Conservation (phyloP, 2,329 filamentous ascomycete species). For the Beauveria medogensis region DNA sequence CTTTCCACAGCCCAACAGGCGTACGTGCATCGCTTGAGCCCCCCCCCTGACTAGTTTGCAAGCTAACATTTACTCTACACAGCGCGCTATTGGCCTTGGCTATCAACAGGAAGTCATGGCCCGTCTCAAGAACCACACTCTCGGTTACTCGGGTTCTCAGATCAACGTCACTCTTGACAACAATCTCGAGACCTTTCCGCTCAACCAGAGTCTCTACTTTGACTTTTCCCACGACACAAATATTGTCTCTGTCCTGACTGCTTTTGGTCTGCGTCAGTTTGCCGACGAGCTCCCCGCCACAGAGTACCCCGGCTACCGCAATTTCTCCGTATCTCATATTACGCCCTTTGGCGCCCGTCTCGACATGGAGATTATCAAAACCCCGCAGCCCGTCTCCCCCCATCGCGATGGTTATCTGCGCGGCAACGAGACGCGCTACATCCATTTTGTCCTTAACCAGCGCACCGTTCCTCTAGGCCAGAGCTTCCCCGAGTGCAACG, state of each 20-base stretch:
- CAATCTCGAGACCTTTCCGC: constrained; percentile 60
- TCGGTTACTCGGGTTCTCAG: constrained; percentile 49
- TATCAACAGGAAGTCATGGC: constrained; percentile 67
- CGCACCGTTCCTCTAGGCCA: constrained; percentile 60
- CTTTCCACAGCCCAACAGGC: constrained; percentile 56
- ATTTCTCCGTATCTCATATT: constrained; percentile 58
- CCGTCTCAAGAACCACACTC: constrained; percentile 58
- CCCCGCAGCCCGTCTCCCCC: constrained; percentile 53
- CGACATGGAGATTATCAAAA: constrained; percentile 65
- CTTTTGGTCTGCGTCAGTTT: constrained; percentile 67
- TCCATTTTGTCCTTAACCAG: constrained; percentile 69
- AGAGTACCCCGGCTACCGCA: constrained; percentile 47
- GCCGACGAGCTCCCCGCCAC: constrained; percentile 47
- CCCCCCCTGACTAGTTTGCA: background rate
- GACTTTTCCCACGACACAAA: constrained; percentile 76
- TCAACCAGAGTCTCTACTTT: constrained; percentile 66
- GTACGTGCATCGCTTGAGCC: constrained; percentile 25
- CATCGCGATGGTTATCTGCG: constrained; percentile 45
- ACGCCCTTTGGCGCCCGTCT: constrained; percentile 65
- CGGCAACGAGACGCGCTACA: constrained; percentile 54
- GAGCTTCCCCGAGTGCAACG: constrained; percentile 58
- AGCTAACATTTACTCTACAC: background rate
- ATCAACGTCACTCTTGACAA: constrained; percentile 65
- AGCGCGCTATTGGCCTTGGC: constrained; percentile 64
- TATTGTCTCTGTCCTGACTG: constrained; percentile 60